phyloP scores from a whole-genome alignment of 2,329 filamentous ascomycete species.

The Exophiala aquamarina region DNA sequence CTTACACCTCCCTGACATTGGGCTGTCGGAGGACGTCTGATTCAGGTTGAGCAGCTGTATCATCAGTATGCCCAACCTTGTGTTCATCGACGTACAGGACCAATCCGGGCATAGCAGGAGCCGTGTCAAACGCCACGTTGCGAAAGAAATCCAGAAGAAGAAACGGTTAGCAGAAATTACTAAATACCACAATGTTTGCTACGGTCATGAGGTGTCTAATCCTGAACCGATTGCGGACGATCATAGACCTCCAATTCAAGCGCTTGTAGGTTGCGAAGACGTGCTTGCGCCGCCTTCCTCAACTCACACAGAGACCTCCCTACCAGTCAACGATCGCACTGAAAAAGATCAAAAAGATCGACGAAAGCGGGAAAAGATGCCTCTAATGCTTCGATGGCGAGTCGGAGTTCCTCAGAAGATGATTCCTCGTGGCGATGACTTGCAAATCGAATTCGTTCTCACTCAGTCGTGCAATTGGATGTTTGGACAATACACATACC shows the following conservation, averaged over 20 bases:
- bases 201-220: too few species aligned
- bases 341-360: too few species aligned
- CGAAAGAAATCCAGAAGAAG: constrained; percentile 2
- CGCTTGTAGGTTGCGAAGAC: too few species aligned
- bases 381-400: constrained; percentile 5
- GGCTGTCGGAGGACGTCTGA: background rate
- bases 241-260: too few species aligned
- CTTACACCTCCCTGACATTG: too few species aligned
- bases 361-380: background rate
- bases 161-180: constrained; percentile 6
- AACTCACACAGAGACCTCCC: background rate
- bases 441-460: constrained; percentile 12
- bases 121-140: constrained; percentile 9
- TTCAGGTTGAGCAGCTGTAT: background rate
- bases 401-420: constrained; percentile 1
- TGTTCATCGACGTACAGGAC: constrained; percentile 17
- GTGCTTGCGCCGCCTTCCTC: too few species aligned
- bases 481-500: constrained; percentile 9
- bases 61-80: constrained; percentile 10
- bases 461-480: constrained; percentile 16
- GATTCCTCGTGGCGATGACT: constrained; percentile 3
- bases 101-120: constrained; percentile 4
- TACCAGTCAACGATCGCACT: background rate
- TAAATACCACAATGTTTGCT: constrained; percentile 2
- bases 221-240: too few species aligned